Conservation (phyloP, 2,329 filamentous ascomycete species). For the Beauveria varroae region DNA sequence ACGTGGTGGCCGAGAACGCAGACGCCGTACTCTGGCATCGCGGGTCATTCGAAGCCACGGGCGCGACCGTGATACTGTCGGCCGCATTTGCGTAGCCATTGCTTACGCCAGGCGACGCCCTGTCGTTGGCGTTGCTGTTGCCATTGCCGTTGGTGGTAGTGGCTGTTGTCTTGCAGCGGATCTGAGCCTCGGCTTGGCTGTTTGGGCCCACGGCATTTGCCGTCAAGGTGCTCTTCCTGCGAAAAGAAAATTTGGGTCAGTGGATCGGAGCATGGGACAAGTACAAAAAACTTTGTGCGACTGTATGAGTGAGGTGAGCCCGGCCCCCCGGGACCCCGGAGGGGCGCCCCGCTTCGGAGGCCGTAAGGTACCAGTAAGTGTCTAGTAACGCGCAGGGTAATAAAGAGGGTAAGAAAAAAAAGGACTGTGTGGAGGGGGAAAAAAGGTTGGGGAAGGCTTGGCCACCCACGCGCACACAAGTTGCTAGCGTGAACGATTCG, state of each 20-base stretch:
- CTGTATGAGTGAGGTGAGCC: neutral
- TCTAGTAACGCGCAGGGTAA: conserved; percentile 3
- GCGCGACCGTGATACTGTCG: conserved; percentile 4
- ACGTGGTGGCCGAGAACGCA: conserved; percentile 13
- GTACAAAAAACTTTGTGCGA: neutral
- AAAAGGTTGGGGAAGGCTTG: conserved; percentile 2
- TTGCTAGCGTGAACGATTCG: neutral
- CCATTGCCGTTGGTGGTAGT: conserved; percentile 17
- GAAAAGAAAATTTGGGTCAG: conserved; percentile 17
- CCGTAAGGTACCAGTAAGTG: neutral
- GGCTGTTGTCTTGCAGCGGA: conserved; percentile 31
- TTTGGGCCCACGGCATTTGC: conserved; percentile 29
- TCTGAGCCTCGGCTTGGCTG: conserved; percentile 37
- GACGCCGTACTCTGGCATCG: conserved; percentile 28
- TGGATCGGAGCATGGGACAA: neutral
- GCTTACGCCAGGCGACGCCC: neutral
- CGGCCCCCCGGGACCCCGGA: neutral
- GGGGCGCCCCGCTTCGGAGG: conserved; percentile 3
- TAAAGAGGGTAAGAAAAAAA: neutral
- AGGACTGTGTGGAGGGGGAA: neutral
- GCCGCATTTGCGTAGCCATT: neutral
- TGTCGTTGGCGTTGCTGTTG: conserved; percentile 15
- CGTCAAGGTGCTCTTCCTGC: conserved; percentile 37
- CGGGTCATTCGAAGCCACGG: conserved; percentile 26
- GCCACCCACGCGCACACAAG: too few species aligned